Base-by-base conservation (phyloP, 1,139 yeast species). In the Saccharomyces hybrid region DNA sequence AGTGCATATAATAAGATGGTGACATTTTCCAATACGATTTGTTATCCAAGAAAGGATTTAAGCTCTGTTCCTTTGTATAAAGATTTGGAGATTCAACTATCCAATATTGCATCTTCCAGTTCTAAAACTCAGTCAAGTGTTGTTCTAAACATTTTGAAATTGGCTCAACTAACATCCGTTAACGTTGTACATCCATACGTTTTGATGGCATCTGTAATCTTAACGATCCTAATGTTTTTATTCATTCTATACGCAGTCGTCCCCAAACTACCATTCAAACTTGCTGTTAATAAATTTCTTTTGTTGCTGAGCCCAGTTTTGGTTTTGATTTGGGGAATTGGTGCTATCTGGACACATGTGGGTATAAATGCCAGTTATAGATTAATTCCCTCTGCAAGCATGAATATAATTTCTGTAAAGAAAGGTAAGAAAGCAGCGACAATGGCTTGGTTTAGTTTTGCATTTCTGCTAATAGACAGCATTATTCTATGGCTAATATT, bases 331-430 rank as follows among this genome's bases (percentile, higher is more conserved):
- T 84, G 89, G 87, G 87, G 88, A 0, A 69, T 84, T 48, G 89
- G 89, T 0, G 77, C 88, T 1, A 82, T 85, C 79, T 78, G 88
- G 74, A 78, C 79, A 52, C 84, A 83, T 59, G 83, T 84, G 50
- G 87, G 87, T 0, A 75, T 77, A 0, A 73, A 72, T 47, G 73
- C 86, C 0, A 76, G 80, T 3, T 61, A 67, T 2, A 62, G 67
- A 5, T 64, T 83, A 50, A 75, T 82, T 1, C 74, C 76, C 1
- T 70, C 73, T 0, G 76, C 88, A 2, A 82, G 88, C 38, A 74
- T 82, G 76, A 69, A 75, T 0, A 73, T 81, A 3, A 65, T 85
- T 0, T 52, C 62, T 5, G 81, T 79, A 0, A 61, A 66, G 5
- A 64, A 67, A 3, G 93, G 93, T 1, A 62, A 57, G 1, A 74